A percentile compares a stretch with the other conserved stretches of the same genome.
Conservation (phyloP, 2,329 filamentous ascomycete species). For the Grosmannia serpens region DNA sequence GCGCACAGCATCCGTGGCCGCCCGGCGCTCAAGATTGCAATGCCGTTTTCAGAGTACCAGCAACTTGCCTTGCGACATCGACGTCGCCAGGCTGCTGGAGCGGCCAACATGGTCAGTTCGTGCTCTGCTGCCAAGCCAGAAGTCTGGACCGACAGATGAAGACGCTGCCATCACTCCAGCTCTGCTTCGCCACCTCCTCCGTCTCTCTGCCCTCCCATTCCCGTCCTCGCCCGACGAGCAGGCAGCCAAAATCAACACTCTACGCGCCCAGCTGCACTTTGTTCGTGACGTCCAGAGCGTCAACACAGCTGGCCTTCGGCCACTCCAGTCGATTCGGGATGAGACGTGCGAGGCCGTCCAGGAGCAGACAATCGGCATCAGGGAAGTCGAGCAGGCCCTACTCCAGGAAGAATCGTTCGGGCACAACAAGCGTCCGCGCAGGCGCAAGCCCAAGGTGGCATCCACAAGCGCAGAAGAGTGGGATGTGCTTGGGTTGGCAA, state of each 20-base stretch:
- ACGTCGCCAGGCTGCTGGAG: slow-evolving; percentile 5
- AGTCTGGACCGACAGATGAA: slow-evolving; percentile 7
- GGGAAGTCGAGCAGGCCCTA: slow-evolving; percentile 44
- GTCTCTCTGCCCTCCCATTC: slow-evolving; percentile 74
- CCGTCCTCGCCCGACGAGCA: slow-evolving; percentile 55
- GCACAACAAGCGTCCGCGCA: slow-evolving; percentile 33
- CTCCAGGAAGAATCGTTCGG: slow-evolving; percentile 50
- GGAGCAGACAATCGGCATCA: slow-evolving; percentile 48
- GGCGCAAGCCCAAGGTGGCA: slow-evolving; percentile 20
- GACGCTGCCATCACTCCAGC: slow-evolving; percentile 43
- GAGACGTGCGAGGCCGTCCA: slow-evolving; percentile 49
- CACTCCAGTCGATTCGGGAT: slow-evolving; percentile 70
- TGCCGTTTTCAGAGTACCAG: slow-evolving; percentile 29
- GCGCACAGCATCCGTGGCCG: neutral
- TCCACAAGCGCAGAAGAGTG: slow-evolving; percentile 47
- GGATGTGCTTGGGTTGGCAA: slow-evolving; percentile 57
- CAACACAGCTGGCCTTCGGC: slow-evolving; percentile 60
- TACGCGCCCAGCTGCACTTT: slow-evolving; percentile 78
- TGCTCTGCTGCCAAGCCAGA: slow-evolving; percentile 43
- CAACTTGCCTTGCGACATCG: neutral
- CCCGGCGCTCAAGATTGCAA: neutral
- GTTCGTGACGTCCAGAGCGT: slow-evolving; percentile 77
- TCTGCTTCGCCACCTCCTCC: slow-evolving; percentile 73
- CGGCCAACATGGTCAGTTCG: slow-evolving; percentile 75
- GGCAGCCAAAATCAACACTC: slow-evolving; percentile 56